A percentile compares a stretch with the other conserved stretches of the same genome.
Conservation (phyloP, 2,329 filamentous ascomycete species). For the Ophiostoma perfectum region DNA sequence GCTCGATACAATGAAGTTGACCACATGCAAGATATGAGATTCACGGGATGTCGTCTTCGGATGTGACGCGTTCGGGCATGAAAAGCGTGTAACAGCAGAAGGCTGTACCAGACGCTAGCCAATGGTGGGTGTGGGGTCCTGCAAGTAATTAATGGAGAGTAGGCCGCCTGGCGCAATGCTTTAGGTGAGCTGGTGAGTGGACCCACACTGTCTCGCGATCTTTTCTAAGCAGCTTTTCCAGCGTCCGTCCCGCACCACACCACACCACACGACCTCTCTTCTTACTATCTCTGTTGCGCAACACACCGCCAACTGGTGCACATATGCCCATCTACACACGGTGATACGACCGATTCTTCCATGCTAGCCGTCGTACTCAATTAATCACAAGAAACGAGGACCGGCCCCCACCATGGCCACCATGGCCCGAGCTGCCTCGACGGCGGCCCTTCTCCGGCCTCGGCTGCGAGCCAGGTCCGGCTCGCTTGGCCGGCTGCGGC, state of each 20-base stretch:
- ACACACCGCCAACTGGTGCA: background rate
- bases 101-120: background rate
- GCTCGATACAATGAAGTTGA: background rate
- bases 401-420: background rate
- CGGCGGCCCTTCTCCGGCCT: constrained; percentile 7
- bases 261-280: background rate
- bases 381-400: background rate
- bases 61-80: background rate
- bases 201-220: background rate
- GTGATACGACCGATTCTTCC: background rate
- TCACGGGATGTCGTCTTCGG: background rate
- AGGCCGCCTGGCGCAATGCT: too few relatives aligned
- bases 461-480: background rate
- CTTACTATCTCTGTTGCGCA: background rate
- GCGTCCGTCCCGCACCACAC: background rate
- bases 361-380: background rate
- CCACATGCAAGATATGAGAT: background rate
- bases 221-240: background rate
- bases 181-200: too few relatives aligned
- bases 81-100: constrained; percentile 1
- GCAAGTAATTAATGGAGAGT: background rate
- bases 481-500: background rate
- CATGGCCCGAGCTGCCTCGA: constrained; percentile 11
- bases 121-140: background rate
- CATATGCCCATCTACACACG: background rate